Base-by-base conservation (phyloP, 805 yeast genomes). In the Komagataella ulmi region DNA sequence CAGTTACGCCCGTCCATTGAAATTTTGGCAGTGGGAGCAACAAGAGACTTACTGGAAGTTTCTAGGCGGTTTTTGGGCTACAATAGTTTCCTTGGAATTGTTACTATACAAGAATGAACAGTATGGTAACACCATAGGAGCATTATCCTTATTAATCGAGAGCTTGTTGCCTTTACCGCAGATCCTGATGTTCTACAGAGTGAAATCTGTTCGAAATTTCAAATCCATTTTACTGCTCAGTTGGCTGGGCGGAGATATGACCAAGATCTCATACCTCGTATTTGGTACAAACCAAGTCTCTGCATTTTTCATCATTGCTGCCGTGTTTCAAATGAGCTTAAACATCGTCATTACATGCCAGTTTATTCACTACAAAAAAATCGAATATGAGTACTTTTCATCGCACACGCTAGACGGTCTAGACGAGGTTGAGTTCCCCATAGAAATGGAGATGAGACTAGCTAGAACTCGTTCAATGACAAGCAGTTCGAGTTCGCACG, bases 171-270 rank as follows among this genome's bases (percentile, higher is more conserved):
- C 96, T 17, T 69, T 87, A 54, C 91, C 93, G 14, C 88, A 87
- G 68, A 80, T 86, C 49, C 68, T 87, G n/a, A 67, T 86, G 54
- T 72, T 86, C 49, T 75, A 79, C 60, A 74, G 88, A 52, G 58
- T 83, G 24, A 79, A 80, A 58, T 77, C 88, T 0, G 80, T 85
- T 6, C 83, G 83, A 56, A 91, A 93, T 54, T 89, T 89, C 68
- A 83, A 88, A 59, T 71, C 81, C 50, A 78, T 91, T 24, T 68
- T 89, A 40, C 63, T 89, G 44, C 66, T 88, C 17, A 83, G 90
- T 59, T 89, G 97, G 97, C 70, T 89, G 3, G 83, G 91, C 54
- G 97, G 97, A 53, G 97, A 89, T 66, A 70, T 83, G 45, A 76
- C 88, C 44, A 90, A 90, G 63, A 77, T 88, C 21, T 71, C 82